These are phyloP conservation scores for Aspergillus panamensis DNA, from an alignment of 495 filamentous ascomycete genomes.

Conservation along the genomic window DNA sequence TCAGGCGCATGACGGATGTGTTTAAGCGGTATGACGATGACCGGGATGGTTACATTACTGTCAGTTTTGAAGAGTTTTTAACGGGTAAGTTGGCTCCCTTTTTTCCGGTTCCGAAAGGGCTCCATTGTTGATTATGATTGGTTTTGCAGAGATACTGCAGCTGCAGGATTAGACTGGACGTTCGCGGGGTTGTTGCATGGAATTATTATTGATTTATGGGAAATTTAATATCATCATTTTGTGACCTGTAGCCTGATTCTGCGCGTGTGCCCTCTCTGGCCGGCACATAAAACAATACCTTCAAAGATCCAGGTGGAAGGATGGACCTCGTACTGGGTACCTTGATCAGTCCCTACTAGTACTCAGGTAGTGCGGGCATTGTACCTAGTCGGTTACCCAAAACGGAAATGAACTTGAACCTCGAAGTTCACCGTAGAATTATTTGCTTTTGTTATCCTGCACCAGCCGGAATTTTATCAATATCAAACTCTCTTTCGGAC, in stretches of 20 bases:
- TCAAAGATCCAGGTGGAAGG: too few species aligned
- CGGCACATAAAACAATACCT: too few species aligned
- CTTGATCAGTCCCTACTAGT: too few species aligned
- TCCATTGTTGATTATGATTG: not conserved
- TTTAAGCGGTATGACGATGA: slow-evolving; percentile 99
- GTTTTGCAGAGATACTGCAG: slow-evolving; percentile 37
- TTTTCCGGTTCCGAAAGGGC: not conserved
- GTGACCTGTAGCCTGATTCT: not conserved
- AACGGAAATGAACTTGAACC: too few species aligned
- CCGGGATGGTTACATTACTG: slow-evolving; percentile 83
- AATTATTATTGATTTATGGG: not conserved
- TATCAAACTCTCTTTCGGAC: too few species aligned
- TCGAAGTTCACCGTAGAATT: not conserved
- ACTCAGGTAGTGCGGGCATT: too few species aligned
- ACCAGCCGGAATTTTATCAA: not conserved
- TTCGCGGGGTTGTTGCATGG: not conserved
- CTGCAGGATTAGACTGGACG: slow-evolving; percentile 36
- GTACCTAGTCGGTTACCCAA: too few species aligned
- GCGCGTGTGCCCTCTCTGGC: not conserved
- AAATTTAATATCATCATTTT: not conserved
- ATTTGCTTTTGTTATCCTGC: not conserved
- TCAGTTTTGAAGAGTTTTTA: slow-evolving; percentile 79
- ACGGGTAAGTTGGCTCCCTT: slow-evolving; percentile 46
- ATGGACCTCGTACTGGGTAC: too few species aligned
- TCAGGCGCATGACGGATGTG: slow-evolving; percentile 98